Conservation (phyloP, 345 rosid species). For the Hibiscus syriacus region DNA sequence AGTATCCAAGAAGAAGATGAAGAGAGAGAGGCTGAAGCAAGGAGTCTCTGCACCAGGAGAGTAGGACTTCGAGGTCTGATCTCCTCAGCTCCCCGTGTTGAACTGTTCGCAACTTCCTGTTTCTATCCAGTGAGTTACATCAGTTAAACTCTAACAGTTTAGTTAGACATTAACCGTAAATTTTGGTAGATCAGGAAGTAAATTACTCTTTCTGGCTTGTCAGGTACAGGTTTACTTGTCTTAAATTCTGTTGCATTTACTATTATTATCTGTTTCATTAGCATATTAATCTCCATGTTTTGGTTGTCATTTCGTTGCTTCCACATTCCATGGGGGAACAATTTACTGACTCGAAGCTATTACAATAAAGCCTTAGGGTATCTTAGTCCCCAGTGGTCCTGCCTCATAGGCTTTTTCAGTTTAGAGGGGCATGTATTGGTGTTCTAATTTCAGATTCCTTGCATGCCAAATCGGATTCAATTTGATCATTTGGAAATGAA, state of each 20-base stretch:
- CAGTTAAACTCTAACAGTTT: conserved; percentile 5
- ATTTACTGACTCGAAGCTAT: background rate
- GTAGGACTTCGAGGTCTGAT: conserved; percentile 13
- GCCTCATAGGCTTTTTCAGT: background rate
- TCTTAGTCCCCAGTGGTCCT: background rate
- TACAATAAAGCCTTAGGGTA: background rate
- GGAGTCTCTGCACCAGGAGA: conserved; percentile 72
- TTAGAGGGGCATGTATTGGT: background rate
- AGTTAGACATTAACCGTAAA: conserved; percentile 4
- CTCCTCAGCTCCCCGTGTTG: background rate
- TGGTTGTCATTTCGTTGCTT: background rate
- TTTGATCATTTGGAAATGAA: too few species aligned
- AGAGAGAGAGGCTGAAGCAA: conserved; percentile 54
- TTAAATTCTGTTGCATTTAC: background rate
- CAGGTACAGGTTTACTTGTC: background rate
- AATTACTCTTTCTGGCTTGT: conserved; percentile 3
- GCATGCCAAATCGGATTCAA: background rate
- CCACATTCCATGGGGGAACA: background rate
- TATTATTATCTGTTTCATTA: background rate
- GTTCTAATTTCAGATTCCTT: background rate
- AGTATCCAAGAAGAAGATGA: conserved; percentile 63
- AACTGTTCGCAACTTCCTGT: conserved; percentile 5
- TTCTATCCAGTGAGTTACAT: conserved; percentile 9
- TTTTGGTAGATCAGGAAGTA: conserved; percentile 17
- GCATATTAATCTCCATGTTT: background rate